Evolutionary conservation across 2,329 filamentous ascomycete genomes (phyloP), one percentile per base, ranked within the genome.

Genomic region (Eutypella sp.): DNA sequence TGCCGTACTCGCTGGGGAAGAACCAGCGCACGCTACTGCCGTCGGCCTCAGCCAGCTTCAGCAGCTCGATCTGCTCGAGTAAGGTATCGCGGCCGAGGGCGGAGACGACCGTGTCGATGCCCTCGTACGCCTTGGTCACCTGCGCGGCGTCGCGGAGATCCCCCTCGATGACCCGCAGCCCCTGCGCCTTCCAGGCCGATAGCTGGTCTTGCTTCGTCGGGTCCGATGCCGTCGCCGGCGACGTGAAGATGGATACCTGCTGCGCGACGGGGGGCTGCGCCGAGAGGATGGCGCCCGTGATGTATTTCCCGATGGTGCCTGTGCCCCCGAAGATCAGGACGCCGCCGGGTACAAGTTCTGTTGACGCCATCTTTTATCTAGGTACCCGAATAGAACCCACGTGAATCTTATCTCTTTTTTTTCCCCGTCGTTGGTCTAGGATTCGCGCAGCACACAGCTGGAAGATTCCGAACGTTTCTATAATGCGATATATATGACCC

Each of bases 1-100:
- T 81, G 49, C 74, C 74, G 56, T 79, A 82, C 55, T 82, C 79
- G 23, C 74, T 79, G 3, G 79, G 77, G 53, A 79, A 75, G 66
- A 83, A 83, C 61, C 73, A 73, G 42, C 70, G 69, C 16, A 83
- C 72, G 29, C 66, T 69, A 18, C 46, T 41, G n/a, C 66, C 62
- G n/a, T n/a, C n/a, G 18, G 69, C 69, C 38, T 76, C 74, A 19
- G 80, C 79, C 23, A 79, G 66, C 37, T 67, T 66, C 42, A 84
- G 71, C 10, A 83, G 68, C 4, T 70, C 64, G 47, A 79, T 73
- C 55, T 84, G 80, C 4, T 68, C 62, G 2, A 71, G 66, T 25
- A 84, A 73, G 1, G 70, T 73, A 20, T 69, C 68, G 41, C 80
- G 70, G n/a, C 81, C 81, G 7, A 84, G 66, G n/a, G 74, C 75